Percentiles rank a stretch among this genome's conserved stretches.
Evolutionary conservation across 805 yeast genomes (phyloP).

Genomic region (Candida pseudoglaebosa): DNA sequence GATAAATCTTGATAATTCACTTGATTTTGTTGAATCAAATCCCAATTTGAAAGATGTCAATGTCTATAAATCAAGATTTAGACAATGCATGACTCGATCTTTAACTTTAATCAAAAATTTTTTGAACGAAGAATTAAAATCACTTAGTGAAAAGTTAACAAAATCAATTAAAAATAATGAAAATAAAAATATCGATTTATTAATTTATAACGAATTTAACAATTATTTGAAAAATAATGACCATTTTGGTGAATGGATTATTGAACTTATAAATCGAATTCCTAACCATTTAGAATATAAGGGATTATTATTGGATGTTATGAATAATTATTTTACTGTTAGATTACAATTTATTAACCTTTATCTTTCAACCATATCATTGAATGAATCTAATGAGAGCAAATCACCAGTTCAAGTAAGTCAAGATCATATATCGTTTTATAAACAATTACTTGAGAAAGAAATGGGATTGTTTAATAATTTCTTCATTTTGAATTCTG

Average conservation of each 20-base stretch:
- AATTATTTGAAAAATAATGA: constrained; percentile 16
- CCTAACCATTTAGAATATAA: constrained; percentile 48
- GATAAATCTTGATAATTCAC: constrained; percentile 58
- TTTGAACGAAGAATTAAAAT: constrained; percentile 43
- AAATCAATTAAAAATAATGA: constrained; percentile 19
- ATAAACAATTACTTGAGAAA: constrained; percentile 53
- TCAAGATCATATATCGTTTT: constrained; percentile 59
- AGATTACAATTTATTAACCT: constrained; percentile 49
- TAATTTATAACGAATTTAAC: constrained; percentile 60
- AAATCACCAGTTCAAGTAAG: constrained; percentile 48
- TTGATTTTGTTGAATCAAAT: constrained; percentile 40
- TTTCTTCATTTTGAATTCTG: constrained; percentile 37
- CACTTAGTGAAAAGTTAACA: constrained; percentile 18
- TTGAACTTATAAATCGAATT: constrained; percentile 36
- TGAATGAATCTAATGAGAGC: constrained; percentile 11
- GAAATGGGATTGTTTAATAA: constrained; percentile 58
- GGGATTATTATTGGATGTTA: constrained; percentile 66
- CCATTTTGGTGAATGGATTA: constrained; percentile 28
- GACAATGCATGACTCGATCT: constrained; percentile 80
- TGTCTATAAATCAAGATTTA: constrained; percentile 64
- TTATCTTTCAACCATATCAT: constrained; percentile 32
- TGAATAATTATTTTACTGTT: constrained; percentile 55
- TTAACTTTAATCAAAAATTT: constrained; percentile 71
- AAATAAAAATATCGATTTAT: constrained; percentile 52
- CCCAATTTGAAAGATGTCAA: constrained; percentile 64